Evolutionary conservation across 768 basidiomycete species (phyloP).

Genomic region (Termitomyces sp.): DNA sequence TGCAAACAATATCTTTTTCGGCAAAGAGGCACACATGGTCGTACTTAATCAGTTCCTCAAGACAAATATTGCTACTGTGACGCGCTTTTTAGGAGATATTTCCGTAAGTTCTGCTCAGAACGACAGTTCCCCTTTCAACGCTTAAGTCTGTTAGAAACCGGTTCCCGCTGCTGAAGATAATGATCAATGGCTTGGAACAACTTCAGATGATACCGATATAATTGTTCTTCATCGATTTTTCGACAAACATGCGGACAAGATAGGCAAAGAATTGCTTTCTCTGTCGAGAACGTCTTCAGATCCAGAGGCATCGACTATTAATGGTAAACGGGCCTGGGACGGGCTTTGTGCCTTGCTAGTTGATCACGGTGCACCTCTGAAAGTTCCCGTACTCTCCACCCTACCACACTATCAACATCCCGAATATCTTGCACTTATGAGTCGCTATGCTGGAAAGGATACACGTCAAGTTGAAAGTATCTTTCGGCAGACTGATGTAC

Average conservation of each 20-base stretch:
- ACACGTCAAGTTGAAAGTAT: conserved; percentile 59
- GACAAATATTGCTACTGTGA: conserved; percentile 66
- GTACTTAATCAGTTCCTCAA: conserved; percentile 70
- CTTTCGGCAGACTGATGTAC: conserved; percentile 51
- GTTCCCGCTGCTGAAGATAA: conserved; percentile 41
- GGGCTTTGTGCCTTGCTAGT: conserved; percentile 72
- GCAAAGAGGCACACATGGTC: conserved; percentile 85
- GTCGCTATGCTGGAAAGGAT: conserved; percentile 52
- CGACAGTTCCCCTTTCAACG: background rate
- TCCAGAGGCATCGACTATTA: conserved; percentile 47
- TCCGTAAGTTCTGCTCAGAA: conserved; percentile 39
- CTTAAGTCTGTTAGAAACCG: conserved; percentile 28
- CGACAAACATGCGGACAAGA: conserved; percentile 79
- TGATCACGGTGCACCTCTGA: conserved; percentile 66
- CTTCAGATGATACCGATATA: conserved; percentile 78
- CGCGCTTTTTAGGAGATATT: conserved; percentile 71
- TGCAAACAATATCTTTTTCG: conserved; percentile 92
- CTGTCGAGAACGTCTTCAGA: conserved; percentile 55
- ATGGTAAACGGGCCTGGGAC: conserved; percentile 83
- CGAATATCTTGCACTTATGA: conserved; percentile 65
- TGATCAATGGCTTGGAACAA: conserved; percentile 71
- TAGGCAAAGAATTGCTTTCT: conserved; percentile 82
- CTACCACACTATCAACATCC: conserved; percentile 45
- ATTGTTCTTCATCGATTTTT: conserved; percentile 83
- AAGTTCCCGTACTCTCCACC: conserved; percentile 56